Base-by-base conservation (phyloP, 192 early-diverging fungal genomes). In the Paraglomus brasilianum region DNA sequence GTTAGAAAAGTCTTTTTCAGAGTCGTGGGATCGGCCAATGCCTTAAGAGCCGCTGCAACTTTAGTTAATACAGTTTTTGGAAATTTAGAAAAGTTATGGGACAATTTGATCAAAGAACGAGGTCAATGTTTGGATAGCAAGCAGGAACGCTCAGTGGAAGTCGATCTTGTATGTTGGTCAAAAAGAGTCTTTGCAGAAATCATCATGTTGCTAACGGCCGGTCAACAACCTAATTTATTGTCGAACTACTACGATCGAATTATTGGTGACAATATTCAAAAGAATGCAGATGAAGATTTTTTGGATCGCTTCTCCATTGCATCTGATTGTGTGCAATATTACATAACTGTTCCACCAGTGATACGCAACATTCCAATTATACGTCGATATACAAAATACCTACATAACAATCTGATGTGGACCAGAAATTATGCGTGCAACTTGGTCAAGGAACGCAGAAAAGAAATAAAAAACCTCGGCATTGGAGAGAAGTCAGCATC, bases 301-400 rank as follows among this genome's bases (percentile, higher is more conserved):
- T 60, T 60, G 7, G 58, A 60, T 60, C 58, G 58, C 21, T 42
- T 60, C 17, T 21, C 8, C n/a, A 11, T 60, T 60, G 40, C 58
- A 15, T 42, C 58, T 60, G 58, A 60, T 60, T 60, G 58, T 40
- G 58, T 60, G n/a, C 58, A 60, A 19, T 60, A 60, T 43, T 60
- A 60, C 43, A 13, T 60, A 19, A 17, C 21, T 6, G 40, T 60
- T 60, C 58, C 58, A 21, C 40, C 58, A 21, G 38, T 43, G 11
- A 60, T 60, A 60, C 58, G 58, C 39, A 60, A 60, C 13, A 11
- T 60, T 41, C 58, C 58, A 60, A 8, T 60, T 43, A 8, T 60
- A 60, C 39, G 43, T n/a, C 1, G 17, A 5, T 60, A 60, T 39
- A 42, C 40, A 43, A 40, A 21, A 13, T 60, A 60, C 5, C 17